These are phyloP conservation scores for Symbiodinium natans DNA, from an alignment of 73 alveolate genomes.

Conservation along the genomic window DNA sequence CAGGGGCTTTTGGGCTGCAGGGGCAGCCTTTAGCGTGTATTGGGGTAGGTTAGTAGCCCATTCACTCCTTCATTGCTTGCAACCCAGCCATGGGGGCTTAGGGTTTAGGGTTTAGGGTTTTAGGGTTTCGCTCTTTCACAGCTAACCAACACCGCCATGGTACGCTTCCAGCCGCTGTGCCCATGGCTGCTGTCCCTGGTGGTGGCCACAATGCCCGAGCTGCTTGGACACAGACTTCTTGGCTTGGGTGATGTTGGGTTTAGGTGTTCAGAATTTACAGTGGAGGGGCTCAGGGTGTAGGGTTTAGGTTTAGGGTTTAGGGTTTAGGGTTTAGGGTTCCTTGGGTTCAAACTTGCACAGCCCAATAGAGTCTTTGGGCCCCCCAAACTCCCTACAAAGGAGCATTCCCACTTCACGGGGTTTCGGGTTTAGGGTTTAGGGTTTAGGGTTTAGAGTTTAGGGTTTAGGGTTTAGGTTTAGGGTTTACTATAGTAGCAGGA, in stretches of 20 bases:
- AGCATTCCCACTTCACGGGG: neutral
- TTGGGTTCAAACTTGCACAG: neutral
- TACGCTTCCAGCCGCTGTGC: neutral
- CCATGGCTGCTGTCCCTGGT: neutral
- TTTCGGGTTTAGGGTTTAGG: neutral
- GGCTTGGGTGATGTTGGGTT: neutral
- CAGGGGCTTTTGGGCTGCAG: no score
- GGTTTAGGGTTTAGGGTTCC: neutral
- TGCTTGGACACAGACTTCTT: neutral
- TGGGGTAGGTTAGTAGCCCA: no score
- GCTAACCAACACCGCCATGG: neutral
- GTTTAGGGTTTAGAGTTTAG: neutral
- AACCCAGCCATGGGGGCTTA: no score
- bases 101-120: no score
- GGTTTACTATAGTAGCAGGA: neutral
- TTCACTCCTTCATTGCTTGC: no score
- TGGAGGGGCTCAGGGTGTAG: neutral
- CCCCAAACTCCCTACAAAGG: neutral
- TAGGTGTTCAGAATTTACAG: no score
- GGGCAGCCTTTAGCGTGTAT: no score
- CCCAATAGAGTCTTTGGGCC: neutral
- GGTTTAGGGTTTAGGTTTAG: no score
- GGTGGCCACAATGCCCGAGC: neutral
- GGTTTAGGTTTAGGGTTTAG: neutral
- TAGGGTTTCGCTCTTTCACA: no score